Percentiles rank a stretch among this genome's conserved stretches.
Conservation (phyloP, 768 basidiomycete species). For the Boletus bicolor region DNA sequence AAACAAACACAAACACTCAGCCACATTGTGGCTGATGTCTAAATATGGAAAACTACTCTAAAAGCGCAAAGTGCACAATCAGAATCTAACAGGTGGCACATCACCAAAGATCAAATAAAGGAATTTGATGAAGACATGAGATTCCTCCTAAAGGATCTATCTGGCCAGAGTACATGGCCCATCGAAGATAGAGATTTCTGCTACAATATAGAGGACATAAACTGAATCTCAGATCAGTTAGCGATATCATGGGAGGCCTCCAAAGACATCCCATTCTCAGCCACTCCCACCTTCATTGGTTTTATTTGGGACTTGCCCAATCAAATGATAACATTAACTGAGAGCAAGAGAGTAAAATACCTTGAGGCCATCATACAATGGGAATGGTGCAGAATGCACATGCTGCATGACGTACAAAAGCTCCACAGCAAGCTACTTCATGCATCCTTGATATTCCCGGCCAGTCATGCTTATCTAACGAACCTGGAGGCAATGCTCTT, state of each 20-base stretch:
- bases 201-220: neutral
- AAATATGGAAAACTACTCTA: too few relatives aligned
- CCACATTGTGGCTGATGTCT: too few relatives aligned
- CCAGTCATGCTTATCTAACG: conserved; percentile 40
- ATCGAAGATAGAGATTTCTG: neutral
- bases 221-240: neutral
- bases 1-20: too few relatives aligned
- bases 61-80: too few relatives aligned
- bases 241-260: neutral
- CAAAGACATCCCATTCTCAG: too few relatives aligned
- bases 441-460: conserved; percentile 23
- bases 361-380: too few relatives aligned
- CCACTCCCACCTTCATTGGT: conserved; percentile 16
- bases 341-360: too few relatives aligned
- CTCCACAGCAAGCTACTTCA: conserved; percentile 10
- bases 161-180: too few relatives aligned
- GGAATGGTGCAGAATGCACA: neutral
- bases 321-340: too few relatives aligned
- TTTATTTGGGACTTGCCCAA: conserved; percentile 30
- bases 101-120: neutral
- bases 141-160: neutral
- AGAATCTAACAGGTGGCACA: too few relatives aligned
- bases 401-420: neutral
- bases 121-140: conserved; percentile 5
- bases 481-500: too few relatives aligned